These are phyloP conservation scores for Lepiota venenata DNA, from an alignment of 768 basidiomycete genomes.

Conservation along the genomic window DNA sequence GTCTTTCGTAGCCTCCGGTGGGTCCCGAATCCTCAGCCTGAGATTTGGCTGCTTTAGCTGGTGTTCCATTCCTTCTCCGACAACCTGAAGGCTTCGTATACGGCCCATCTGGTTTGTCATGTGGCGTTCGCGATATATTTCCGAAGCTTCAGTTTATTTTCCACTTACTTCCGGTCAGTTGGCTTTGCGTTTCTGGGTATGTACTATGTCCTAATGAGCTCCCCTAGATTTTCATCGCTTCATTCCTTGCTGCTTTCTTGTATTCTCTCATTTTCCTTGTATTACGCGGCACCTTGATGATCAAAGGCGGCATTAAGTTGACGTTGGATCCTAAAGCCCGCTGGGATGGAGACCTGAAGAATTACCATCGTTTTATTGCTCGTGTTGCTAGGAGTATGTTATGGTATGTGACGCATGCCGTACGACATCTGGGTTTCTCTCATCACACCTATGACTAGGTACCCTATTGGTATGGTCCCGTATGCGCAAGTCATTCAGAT, in stretches of 20 bases:
- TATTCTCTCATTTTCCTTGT: constrained; percentile 62
- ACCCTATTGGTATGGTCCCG: constrained; percentile 47
- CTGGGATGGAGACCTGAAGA: constrained; percentile 36
- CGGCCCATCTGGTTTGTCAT: constrained; percentile 47
- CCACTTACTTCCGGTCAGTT: constrained; percentile 59
- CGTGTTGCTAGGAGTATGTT: constrained; percentile 67
- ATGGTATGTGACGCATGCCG: constrained; percentile 42
- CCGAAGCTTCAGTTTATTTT: constrained; percentile 45
- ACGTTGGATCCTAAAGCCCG: constrained; percentile 44
- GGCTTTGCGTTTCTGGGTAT: neutral
- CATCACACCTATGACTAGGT: constrained; percentile 34
- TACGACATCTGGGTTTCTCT: neutral
- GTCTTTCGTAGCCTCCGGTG: constrained; percentile 14
- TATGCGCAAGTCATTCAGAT: neutral
- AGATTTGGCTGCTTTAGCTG: constrained; percentile 21
- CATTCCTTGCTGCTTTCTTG: constrained; percentile 49
- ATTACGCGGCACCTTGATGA: constrained; percentile 51
- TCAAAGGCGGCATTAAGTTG: constrained; percentile 49
- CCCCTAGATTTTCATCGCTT: constrained; percentile 53
- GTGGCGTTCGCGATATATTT: constrained; percentile 44
- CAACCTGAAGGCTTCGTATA: constrained; percentile 37
- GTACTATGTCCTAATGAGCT: neutral
- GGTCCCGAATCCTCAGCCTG: neutral
- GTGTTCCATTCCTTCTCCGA: constrained; percentile 31
- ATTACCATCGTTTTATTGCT: constrained; percentile 59